These are phyloP conservation scores for Aureobasidium sp. DNA, from an alignment of 2,329 filamentous ascomycete species.

Conservation along the genomic window DNA sequence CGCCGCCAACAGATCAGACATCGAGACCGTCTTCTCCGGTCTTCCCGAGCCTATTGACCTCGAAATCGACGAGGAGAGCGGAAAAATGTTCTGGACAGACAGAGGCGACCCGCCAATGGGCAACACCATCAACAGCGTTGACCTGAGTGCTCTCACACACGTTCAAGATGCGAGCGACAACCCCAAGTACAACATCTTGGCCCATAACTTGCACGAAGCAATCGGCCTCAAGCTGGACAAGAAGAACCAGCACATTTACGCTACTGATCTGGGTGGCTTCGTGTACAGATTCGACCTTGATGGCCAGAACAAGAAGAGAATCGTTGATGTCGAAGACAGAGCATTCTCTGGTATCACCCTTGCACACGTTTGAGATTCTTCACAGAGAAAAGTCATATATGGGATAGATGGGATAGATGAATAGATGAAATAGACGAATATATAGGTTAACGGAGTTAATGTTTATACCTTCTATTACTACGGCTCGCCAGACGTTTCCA, in stretches of 20 bases:
- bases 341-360: background rate
- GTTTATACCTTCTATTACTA: background rate
- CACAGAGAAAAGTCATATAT: no score
- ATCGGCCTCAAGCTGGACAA: conserved; percentile 38
- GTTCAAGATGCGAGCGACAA: background rate
- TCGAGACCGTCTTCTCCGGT: conserved; percentile 34
- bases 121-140: conserved; percentile 42
- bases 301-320: conserved; percentile 7
- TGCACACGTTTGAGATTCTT: background rate
- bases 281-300: conserved; percentile 6
- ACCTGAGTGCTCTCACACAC: background rate
- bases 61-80: conserved; percentile 40
- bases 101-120: conserved; percentile 47
- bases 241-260: conserved; percentile 29
- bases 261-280: conserved; percentile 33
- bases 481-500: no score
- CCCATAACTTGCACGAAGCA: conserved; percentile 36
- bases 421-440: background rate
- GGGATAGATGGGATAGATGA: background rate
- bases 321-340: background rate
- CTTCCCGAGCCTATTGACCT: conserved; percentile 52
- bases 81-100: conserved; percentile 53
- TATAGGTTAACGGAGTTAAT: background rate
- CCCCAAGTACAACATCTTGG: conserved; percentile 15
- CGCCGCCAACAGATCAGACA: conserved; percentile 32